These are phyloP conservation scores for Suillus weaverae DNA, from an alignment of 768 basidiomycete genomes.

Conservation along the genomic window DNA sequence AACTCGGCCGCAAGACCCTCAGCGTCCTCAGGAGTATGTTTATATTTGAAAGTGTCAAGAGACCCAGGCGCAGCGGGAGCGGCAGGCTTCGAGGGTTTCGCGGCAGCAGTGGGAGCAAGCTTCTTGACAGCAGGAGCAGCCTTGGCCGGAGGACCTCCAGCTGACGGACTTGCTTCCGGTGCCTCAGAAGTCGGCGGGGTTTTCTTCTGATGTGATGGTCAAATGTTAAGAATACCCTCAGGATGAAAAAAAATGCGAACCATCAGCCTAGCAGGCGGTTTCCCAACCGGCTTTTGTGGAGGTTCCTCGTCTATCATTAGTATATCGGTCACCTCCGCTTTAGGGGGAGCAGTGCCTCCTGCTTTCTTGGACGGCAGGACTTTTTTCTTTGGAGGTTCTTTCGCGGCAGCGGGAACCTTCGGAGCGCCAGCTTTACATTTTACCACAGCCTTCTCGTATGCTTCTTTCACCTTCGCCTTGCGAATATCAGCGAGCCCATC, in stretches of 20 bases:
- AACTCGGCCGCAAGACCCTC: conserved; percentile 72
- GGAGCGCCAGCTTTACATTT: conserved; percentile 75
- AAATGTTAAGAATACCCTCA: conserved; percentile 1
- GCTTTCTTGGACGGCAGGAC: conserved; percentile 29
- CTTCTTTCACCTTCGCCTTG: conserved; percentile 92
- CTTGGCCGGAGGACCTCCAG: conserved; percentile 29
- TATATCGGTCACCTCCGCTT: conserved; percentile 15
- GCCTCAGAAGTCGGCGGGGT: conserved; percentile 35
- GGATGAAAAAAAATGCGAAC: conserved; percentile 25
- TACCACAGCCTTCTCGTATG: conserved; percentile 88
- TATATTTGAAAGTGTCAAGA: conserved; percentile 88
- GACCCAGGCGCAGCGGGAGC: conserved; percentile 49
- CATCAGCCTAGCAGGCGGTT: conserved; percentile 49
- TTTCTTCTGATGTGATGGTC: conserved; percentile 51
- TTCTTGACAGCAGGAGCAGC: conserved; percentile 43
- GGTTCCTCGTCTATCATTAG: conserved; percentile 30
- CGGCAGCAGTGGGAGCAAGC: conserved; percentile 36
- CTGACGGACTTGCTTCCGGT: conserved; percentile 23
- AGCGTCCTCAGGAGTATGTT: conserved; percentile 89
- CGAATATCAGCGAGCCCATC: conserved; percentile 84
- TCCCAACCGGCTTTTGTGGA: conserved; percentile 47
- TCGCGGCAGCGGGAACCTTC: conserved; percentile 33
- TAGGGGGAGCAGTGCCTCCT: conserved; percentile 14
- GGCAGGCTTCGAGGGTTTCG: conserved; percentile 47
- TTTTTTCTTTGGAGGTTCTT: conserved; percentile 40